A percentile compares a stretch with the other conserved stretches of the same genome.
Evolutionary conservation across 2,329 filamentous ascomycete species (phyloP).

Genomic region (Alternaria longipes): DNA sequence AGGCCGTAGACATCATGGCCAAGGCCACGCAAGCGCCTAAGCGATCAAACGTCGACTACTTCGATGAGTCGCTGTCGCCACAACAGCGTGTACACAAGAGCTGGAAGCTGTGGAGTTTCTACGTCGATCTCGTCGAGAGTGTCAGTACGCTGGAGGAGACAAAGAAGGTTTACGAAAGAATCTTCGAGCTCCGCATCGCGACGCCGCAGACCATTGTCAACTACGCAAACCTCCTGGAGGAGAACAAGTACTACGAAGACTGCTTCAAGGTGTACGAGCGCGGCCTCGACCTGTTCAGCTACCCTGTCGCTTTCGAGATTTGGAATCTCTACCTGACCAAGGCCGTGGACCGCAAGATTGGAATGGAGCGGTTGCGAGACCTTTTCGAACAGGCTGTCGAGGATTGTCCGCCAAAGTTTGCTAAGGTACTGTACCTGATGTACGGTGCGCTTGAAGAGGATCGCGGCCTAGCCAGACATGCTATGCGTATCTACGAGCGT

Average conservation of each 20-base stretch:
- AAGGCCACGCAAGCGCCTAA: slow-evolving; percentile 98
- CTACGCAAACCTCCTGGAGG: slow-evolving; percentile 93
- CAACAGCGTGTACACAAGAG: slow-evolving; percentile 98
- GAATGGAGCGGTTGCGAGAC: slow-evolving; percentile 91
- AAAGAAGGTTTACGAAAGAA: slow-evolving; percentile 92
- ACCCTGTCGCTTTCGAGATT: slow-evolving; percentile 96
- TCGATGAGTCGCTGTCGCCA: slow-evolving; percentile 91
- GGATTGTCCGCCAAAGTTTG: slow-evolving; percentile 93
- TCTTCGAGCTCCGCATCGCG: slow-evolving; percentile 97
- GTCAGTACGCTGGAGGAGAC: slow-evolving; percentile 92
- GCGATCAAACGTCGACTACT: slow-evolving; percentile 97
- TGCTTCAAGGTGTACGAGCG: slow-evolving; percentile 98
- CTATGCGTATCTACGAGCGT: slow-evolving; percentile 98
- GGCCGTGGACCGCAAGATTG: slow-evolving; percentile 93
- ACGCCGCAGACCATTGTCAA: slow-evolving; percentile 99
- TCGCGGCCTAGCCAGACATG: slow-evolving; percentile 89
- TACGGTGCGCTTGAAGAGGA: slow-evolving; percentile 98
- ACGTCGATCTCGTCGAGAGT: slow-evolving; percentile 96
- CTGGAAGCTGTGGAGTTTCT: slow-evolving; percentile 99
- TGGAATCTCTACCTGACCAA: slow-evolving; percentile 99
- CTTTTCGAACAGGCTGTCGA: slow-evolving; percentile 97
- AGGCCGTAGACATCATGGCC: slow-evolving; percentile 93
- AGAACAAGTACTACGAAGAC: slow-evolving; percentile 94
- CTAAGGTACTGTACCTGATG: slow-evolving; percentile 96
- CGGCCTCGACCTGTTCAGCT: slow-evolving; percentile 96